These are phyloP conservation scores for Ustilago hordei DNA, from an alignment of 1,284 basidiomycete species.

Conservation along the genomic window DNA sequence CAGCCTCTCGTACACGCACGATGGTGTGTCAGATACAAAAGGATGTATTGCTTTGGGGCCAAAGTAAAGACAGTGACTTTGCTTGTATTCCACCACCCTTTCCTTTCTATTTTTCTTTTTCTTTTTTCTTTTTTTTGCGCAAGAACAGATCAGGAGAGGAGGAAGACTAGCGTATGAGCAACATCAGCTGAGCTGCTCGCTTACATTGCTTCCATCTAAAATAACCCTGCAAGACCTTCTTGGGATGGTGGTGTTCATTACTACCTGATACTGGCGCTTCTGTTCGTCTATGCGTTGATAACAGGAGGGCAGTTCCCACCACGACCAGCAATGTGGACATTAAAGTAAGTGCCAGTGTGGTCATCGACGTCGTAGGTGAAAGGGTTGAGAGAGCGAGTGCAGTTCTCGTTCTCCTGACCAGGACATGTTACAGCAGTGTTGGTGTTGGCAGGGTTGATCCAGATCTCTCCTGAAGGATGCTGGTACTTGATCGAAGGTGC, in stretches of 20 bases:
- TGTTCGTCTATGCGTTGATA: slow-evolving; percentile 8
- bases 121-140: background rate
- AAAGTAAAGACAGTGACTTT: background rate
- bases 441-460: slow-evolving; percentile 56
- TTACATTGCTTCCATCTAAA: background rate
- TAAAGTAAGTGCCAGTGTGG: slow-evolving; percentile 62
- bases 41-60: background rate
- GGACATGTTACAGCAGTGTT: slow-evolving; percentile 53
- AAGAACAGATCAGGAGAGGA: slow-evolving; percentile 10
- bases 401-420: slow-evolving; percentile 65
- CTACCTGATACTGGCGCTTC: background rate
- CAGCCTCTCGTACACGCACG: background rate
- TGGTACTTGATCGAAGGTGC: slow-evolving; percentile 55
- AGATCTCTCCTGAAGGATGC: slow-evolving; percentile 56
- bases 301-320: slow-evolving; percentile 51
- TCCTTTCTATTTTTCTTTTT: background rate
- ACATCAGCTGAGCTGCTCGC: background rate
- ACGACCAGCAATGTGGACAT: slow-evolving; percentile 57
- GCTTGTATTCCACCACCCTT: background rate
- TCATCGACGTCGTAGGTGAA: slow-evolving; percentile 44
- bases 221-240: background rate
- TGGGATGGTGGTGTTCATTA: background rate
- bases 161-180: slow-evolving; percentile 4
- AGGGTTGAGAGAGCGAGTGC: slow-evolving; percentile 43
- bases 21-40: background rate